Percentiles rank a stretch among this genome's conserved stretches.
These are phyloP conservation scores for Geoglossum glabrum DNA, from an alignment of 495 filamentous ascomycete genomes.

Conservation along the genomic window DNA sequence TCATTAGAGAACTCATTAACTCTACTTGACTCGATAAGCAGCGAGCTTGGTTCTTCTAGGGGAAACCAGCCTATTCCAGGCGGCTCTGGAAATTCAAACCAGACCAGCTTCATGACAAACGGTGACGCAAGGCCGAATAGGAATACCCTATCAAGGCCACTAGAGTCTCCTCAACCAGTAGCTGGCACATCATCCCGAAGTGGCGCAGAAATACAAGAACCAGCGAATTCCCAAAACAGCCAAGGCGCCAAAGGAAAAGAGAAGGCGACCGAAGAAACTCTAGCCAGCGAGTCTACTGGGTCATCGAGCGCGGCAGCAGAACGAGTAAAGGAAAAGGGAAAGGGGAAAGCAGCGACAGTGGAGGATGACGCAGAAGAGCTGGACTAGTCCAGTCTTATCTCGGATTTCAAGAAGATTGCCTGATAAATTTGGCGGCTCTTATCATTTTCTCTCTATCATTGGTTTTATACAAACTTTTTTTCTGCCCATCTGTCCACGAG, in stretches of 20 bases:
- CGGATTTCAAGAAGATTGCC: no score
- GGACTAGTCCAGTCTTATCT: neutral
- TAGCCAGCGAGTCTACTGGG: neutral
- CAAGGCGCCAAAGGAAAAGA: neutral
- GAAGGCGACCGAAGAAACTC: neutral
- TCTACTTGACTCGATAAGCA: neutral
- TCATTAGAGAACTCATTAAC: neutral
- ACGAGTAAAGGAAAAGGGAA: conserved; percentile 4
- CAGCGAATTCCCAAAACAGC: no score
- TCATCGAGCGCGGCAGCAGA: neutral
- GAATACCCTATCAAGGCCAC: neutral
- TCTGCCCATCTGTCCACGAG: no score
- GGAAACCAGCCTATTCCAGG: neutral
- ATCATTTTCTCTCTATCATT: no score
- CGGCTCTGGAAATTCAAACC: neutral
- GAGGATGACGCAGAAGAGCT: conserved; percentile 4
- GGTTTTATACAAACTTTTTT: no score
- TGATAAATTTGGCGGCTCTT: no score
- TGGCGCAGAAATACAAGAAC: neutral
- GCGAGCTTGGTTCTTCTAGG: neutral
- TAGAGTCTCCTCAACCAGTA: neutral
- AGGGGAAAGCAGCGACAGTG: conserved; percentile 4
- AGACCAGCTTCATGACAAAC: neutral
- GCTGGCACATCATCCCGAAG: neutral
- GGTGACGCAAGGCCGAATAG: neutral